Evolutionary conservation across 1,139 yeast genomes (phyloP), one percentile per base, ranked within the genome.

Genomic region (Blastobotrys persicus): DNA sequence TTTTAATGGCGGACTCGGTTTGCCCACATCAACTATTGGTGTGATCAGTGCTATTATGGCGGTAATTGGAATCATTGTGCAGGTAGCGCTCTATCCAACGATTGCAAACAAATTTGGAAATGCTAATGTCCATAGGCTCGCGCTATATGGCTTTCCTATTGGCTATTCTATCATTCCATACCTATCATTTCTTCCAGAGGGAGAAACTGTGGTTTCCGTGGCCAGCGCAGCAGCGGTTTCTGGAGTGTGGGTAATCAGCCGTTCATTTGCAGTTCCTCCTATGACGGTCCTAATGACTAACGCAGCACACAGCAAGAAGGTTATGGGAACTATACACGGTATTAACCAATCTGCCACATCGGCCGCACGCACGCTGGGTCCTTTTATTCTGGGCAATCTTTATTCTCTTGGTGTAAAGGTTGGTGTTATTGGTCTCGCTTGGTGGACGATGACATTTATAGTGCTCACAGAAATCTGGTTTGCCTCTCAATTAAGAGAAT

Each of bases 311-410:
- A 54, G 57, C 26, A 52, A 48, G 12, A 59, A 58, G 1, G 28
- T 23, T 9, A 49, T 65, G 37, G 68, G 66, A 4, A 57, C 63
- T 4, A 64, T 64, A 2, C 65, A 62, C 47, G 66, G 67, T 1
- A 50, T 64, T 6, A 61, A 65, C 2, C 63, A 62, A 40, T 53
- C 60, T 9, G 69, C 77, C 39, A 69, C 75, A 19, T 72, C 84
- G 1, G 66, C 78, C 23, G 82, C 85, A 0, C 64, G 85, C 52
- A 79, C 76, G 51, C 47, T 78, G 1, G 85, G 82, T 1, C 87
- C 87, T 0, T 63, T 80, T 23, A 39, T 71, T 2, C 78, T 83
- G 76, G 87, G 87, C 9, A 56, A 44, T 66, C 62, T 54, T 55
- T 81, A 50, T 74, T 80, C 76, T 63, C 78, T 13, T 64, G 73